A percentile compares a stretch with the other conserved stretches of the same genome.
Evolutionary conservation across 371 early-diverging fungal genomes (phyloP).

Genomic region (Mucor saturninus): DNA sequence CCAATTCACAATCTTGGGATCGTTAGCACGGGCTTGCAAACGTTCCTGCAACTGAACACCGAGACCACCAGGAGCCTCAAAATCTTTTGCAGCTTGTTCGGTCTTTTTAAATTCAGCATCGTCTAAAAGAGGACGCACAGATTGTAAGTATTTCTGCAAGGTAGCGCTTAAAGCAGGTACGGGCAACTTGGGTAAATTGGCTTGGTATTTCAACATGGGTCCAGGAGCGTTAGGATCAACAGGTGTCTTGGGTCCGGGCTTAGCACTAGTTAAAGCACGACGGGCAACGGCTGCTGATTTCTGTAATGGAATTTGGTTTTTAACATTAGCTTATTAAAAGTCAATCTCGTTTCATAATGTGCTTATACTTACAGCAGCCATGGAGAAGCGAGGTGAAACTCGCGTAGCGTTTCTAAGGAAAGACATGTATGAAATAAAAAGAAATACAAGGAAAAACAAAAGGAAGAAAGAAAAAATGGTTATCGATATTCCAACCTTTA

Average conservation of each 20-base stretch:
- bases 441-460: constrained; percentile 13
- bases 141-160: constrained; percentile 74
- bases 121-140: constrained; percentile 77
- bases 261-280: constrained; percentile 24
- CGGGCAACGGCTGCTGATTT: constrained; percentile 12
- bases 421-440: constrained; percentile 19
- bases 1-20: constrained; percentile 81
- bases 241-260: constrained; percentile 47
- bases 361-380: constrained; percentile 27
- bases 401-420: constrained; percentile 20
- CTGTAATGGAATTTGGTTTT: not conserved
- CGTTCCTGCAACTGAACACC: constrained; percentile 87
- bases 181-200: constrained; percentile 81
- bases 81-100: constrained; percentile 74
- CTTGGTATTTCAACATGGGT: constrained; percentile 71
- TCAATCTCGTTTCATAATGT: not conserved
- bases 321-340: not conserved
- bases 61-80: constrained; percentile 76
- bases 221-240: constrained; percentile 53
- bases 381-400: constrained; percentile 23
- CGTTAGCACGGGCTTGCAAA: constrained; percentile 68
- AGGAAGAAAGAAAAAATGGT: constrained; percentile 4
- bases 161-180: constrained; percentile 89
- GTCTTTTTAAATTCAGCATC: constrained; percentile 77
- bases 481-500: constrained; percentile 10